Evolutionary conservation across 768 basidiomycete species (phyloP).

Genomic region (Clitopilus hobsonii): DNA sequence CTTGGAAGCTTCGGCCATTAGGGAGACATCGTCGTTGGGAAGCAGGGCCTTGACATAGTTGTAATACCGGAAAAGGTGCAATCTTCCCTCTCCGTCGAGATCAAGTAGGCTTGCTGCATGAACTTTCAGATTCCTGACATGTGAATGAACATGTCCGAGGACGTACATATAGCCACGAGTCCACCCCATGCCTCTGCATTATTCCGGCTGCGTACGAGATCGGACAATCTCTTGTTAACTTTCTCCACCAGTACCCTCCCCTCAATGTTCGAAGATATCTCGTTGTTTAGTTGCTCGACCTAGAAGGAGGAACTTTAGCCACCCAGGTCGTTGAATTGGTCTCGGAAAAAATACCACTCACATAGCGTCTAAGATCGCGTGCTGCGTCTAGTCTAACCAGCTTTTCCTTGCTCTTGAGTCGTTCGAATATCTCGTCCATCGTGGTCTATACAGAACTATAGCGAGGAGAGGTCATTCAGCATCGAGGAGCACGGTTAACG

Average conservation of each 20-base stretch:
- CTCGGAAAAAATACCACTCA: constrained; percentile 33
- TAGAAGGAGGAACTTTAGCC: constrained; percentile 3
- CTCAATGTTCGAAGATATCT: constrained; percentile 72
- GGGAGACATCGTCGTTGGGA: constrained; percentile 80
- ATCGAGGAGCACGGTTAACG: not conserved
- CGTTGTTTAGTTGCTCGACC: constrained; percentile 71
- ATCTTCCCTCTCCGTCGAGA: constrained; percentile 69
- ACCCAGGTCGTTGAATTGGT: not conserved
- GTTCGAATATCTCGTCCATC: constrained; percentile 59
- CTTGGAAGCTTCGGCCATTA: constrained; percentile 89
- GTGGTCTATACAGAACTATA: constrained; percentile 22
- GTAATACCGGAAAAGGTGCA: constrained; percentile 78
- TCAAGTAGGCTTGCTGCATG: constrained; percentile 62
- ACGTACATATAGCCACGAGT: constrained; percentile 75
- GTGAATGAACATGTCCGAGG: not conserved
- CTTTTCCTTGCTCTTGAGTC: constrained; percentile 53
- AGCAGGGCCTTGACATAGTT: constrained; percentile 87
- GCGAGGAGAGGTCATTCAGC: not conserved
- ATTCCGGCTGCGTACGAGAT: constrained; percentile 74
- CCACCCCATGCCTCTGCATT: constrained; percentile 78
- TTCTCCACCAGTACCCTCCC: constrained; percentile 79
- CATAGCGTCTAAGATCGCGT: constrained; percentile 65
- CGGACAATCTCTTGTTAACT: constrained; percentile 70
- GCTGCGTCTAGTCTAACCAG: constrained; percentile 67
- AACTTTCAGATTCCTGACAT: constrained; percentile 5